A percentile compares a stretch with the other conserved stretches of the same genome.
Evolutionary conservation across 148 eudicot genomes (phyloP).

Genomic region (Cornus controversa): DNA sequence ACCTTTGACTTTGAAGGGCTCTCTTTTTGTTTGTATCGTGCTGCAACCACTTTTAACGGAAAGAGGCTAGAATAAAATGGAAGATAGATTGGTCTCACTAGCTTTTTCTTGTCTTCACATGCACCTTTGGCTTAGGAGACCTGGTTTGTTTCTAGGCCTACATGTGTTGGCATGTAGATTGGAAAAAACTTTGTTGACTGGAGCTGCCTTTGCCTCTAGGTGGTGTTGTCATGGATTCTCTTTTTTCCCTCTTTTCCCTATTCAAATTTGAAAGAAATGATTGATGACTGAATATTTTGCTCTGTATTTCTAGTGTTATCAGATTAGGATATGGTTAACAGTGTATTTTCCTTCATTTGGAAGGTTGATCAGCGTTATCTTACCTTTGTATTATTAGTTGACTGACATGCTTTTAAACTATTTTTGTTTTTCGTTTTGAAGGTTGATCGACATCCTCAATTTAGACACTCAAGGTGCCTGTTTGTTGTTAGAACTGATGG

Average conservation of each 20-base stretch:
- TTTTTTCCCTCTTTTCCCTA: not conserved
- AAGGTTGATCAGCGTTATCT: not conserved
- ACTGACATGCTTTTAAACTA: not conserved
- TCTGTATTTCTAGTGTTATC: not conserved
- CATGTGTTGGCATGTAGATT: slow-evolving; percentile 2
- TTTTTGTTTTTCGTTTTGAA: slow-evolving; percentile 24
- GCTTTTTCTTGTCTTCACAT: slow-evolving; percentile 10
- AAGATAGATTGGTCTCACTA: not conserved
- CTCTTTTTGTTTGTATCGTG: not conserved
- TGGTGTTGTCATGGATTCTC: not conserved
- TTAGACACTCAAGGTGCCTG: slow-evolving; percentile 73
- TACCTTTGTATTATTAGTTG: slow-evolving; percentile 9
- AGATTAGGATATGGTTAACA: not conserved
- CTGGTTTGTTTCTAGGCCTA: slow-evolving; percentile 4
- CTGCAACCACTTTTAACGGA: not conserved
- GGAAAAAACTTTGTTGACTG: not conserved
- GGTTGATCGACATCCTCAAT: slow-evolving; percentile 96
- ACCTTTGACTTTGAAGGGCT: not conserved
- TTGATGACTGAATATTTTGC: not conserved
- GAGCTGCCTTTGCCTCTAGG: not conserved
- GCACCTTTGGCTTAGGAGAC: slow-evolving; percentile 18
- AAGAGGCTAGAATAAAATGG: too few relatives aligned
- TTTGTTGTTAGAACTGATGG: slow-evolving; percentile 84
- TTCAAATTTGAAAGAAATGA: not conserved
- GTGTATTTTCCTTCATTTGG: too few relatives aligned